Conservation (phyloP, 352 stramenopile species). For the Globisporangium radiosum region DNA sequence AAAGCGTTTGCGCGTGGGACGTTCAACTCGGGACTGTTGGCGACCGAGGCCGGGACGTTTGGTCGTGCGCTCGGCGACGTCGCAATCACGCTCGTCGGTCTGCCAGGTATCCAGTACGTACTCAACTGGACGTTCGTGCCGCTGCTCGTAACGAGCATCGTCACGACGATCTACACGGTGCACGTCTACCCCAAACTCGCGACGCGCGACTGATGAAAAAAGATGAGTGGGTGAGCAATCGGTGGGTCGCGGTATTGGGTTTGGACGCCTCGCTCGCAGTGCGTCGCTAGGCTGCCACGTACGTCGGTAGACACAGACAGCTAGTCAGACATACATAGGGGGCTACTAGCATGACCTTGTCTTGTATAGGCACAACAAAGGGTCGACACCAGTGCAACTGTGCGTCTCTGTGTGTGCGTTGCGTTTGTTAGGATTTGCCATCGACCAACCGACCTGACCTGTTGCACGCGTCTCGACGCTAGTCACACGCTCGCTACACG, state of each 20-base stretch:
- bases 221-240: neutral
- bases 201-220: conserved; percentile 33
- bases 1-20: conserved; percentile 90
- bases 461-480: no score
- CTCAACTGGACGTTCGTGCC: conserved; percentile 82
- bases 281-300: no score
- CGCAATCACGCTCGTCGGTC: conserved; percentile 74
- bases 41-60: conserved; percentile 89
- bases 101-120: conserved; percentile 77
- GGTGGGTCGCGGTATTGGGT: no score
- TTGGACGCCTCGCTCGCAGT: no score
- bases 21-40: conserved; percentile 93
- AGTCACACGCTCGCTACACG: conserved; percentile 2
- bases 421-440: no score
- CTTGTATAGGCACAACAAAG: no score
- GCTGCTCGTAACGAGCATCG: conserved; percentile 41
- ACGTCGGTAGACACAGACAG: neutral
- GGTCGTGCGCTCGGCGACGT: conserved; percentile 84
- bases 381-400: neutral
- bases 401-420: neutral
- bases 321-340: neutral
- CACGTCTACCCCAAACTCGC: conserved; percentile 66
- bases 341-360: neutral
- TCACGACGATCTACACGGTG: conserved; percentile 65
- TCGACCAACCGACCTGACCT: no score